Evolutionary conservation across 345 rosid species (phyloP).

Genomic region (Gossypium stocksii): DNA sequence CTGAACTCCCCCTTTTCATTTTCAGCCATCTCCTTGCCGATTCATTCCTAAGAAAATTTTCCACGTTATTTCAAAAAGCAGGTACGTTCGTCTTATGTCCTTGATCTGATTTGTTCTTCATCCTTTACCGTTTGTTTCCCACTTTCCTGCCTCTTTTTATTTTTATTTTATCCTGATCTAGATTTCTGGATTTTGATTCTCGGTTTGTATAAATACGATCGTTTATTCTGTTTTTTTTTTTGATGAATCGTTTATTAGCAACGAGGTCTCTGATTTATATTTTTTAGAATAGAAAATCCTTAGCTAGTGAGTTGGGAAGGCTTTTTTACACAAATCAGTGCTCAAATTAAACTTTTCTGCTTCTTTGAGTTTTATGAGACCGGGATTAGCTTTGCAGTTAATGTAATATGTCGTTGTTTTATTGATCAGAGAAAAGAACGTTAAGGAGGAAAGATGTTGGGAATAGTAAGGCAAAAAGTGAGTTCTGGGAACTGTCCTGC

Average conservation of each 20-base stretch:
- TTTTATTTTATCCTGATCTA: not conserved
- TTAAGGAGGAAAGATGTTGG: constrained; percentile 39
- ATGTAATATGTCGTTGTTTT: not conserved
- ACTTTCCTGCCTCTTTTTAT: not conserved
- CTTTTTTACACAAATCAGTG: not conserved
- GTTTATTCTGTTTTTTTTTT: not conserved
- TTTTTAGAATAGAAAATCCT: not conserved
- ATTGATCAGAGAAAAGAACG: not conserved
- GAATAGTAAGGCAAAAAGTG: constrained; percentile 42
- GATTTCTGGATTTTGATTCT: not conserved
- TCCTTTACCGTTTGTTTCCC: not conserved
- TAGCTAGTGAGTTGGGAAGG: not conserved
- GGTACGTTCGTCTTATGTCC: not conserved
- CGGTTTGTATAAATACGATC: not conserved
- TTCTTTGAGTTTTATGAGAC: not conserved
- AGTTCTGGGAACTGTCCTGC: constrained; percentile 19
- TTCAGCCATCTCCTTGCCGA: not conserved
- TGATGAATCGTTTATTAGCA: not conserved
- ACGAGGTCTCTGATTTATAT: not conserved
- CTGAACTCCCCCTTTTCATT: not conserved
- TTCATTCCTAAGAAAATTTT: not conserved
- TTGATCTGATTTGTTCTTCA: not conserved
- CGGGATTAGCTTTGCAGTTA: not conserved
- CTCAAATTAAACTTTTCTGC: not conserved
- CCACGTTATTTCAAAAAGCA: not conserved